Conservation (phyloP, 352 stramenopile species). For the Phytopythium oedochilum region DNA sequence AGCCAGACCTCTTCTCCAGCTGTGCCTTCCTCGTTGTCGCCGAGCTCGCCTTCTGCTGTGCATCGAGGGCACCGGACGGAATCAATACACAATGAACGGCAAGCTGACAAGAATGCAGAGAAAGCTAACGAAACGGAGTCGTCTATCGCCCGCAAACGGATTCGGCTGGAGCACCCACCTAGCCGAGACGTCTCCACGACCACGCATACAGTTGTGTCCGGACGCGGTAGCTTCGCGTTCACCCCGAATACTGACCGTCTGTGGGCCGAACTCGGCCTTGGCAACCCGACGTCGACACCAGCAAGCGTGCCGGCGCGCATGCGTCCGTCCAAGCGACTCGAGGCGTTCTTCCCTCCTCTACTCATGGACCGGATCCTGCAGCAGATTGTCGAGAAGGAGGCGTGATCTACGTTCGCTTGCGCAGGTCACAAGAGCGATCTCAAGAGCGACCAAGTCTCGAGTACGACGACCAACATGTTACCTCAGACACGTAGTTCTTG, state of each 20-base stretch:
- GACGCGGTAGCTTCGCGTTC: background rate
- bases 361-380: slow-evolving; percentile 32
- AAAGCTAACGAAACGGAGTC: background rate
- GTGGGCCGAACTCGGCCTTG: background rate
- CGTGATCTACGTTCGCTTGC: slow-evolving; percentile 5
- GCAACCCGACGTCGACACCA: background rate
- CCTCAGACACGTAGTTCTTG: too few species aligned
- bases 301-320: background rate
- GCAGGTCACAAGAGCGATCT: background rate
- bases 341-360: slow-evolving; percentile 35
- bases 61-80: background rate
- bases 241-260: background rate
- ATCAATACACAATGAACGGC: background rate
- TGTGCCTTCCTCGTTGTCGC: too few species aligned
- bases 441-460: background rate
- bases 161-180: background rate
- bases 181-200: background rate
- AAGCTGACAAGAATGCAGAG: background rate
- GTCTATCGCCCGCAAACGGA: background rate
- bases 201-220: background rate
- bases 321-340: slow-evolving; percentile 36
- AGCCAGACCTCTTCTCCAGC: background rate
- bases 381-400: slow-evolving; percentile 21
- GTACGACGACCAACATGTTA: too few species aligned
- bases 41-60: background rate